Conservation (phyloP, 306 rosid genomes). For the Vicia villosa region DNA sequence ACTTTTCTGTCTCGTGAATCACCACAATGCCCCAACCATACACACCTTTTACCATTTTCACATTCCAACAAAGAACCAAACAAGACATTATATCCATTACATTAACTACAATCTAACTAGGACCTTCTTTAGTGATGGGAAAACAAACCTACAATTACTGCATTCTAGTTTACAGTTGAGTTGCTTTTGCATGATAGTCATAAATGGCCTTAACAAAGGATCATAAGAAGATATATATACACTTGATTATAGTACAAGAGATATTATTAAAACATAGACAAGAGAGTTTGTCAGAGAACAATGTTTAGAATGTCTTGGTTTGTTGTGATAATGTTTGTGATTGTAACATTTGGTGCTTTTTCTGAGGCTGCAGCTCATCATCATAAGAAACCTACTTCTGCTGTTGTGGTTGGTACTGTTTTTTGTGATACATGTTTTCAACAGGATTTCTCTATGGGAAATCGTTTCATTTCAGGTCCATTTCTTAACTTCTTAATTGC, state of each 20-base stretch:
- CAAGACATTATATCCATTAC: constrained; percentile 2
- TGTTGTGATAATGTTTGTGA: constrained; percentile 44
- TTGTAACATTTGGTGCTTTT: constrained; percentile 39
- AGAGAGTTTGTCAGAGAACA: constrained; percentile 20
- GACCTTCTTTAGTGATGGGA: constrained; percentile 46
- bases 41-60: constrained; percentile 38
- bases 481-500: constrained; percentile 1
- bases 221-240: constrained; percentile 22
- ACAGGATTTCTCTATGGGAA: constrained; percentile 51
- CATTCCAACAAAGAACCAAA: constrained; percentile 46
- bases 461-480: constrained; percentile 85
- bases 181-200: constrained; percentile 51
- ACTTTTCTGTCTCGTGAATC: constrained; percentile 65
- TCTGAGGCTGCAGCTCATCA: constrained; percentile 57
- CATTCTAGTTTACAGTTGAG: constrained; percentile 69
- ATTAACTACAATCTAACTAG: constrained; percentile 23
- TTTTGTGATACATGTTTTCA: constrained; percentile 88
- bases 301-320: constrained; percentile 55
- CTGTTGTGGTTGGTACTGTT: constrained; percentile 78
- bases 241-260: constrained; percentile 11
- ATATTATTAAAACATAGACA: constrained; percentile 5
- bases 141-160: constrained; percentile 55
- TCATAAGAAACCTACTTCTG: constrained; percentile 52
- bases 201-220: constrained; percentile 42
- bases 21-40: constrained; percentile 49